phyloP scores from a whole-genome alignment of 228 moss, liverwort and hornwort species.

The Sphagnum fallax region DNA sequence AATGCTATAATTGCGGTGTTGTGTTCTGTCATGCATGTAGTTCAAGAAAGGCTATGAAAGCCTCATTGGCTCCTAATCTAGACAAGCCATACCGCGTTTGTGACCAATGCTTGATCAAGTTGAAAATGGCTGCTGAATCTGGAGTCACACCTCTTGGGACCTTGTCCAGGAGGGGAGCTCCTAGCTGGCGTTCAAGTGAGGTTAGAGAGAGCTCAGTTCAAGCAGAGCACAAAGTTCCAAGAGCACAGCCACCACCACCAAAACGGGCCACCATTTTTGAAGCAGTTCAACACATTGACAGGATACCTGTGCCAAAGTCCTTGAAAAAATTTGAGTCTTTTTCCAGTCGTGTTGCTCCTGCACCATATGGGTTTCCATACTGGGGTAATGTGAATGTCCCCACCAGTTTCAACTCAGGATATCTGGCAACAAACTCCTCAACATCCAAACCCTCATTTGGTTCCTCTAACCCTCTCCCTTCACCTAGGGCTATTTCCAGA shows the following conservation, averaged over 20 bases:
- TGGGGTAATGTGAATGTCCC: slow-evolving; percentile 86
- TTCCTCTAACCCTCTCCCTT: slow-evolving; percentile 33
- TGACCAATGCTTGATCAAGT: slow-evolving; percentile 79
- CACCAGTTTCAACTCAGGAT: slow-evolving; percentile 66
- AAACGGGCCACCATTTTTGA: slow-evolving; percentile 72
- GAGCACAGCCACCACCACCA: slow-evolving; percentile 41
- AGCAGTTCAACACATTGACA: slow-evolving; percentile 47
- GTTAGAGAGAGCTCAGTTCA: slow-evolving; percentile 63
- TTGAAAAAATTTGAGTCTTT: slow-evolving; percentile 63
- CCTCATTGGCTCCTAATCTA: slow-evolving; percentile 81
- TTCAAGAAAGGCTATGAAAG: slow-evolving; percentile 82
- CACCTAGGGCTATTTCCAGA: slow-evolving; percentile 65
- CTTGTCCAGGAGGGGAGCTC: slow-evolving; percentile 30
- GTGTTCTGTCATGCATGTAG: slow-evolving; percentile 90
- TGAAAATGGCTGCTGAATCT: slow-evolving; percentile 69
- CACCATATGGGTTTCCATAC: slow-evolving; percentile 50
- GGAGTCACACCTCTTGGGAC: slow-evolving; percentile 34
- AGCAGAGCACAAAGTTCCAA: slow-evolving; percentile 46
- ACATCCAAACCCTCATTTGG: slow-evolving; percentile 30
- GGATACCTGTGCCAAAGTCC: slow-evolving; percentile 40
- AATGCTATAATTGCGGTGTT: slow-evolving; percentile 96
- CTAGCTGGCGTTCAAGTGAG: slow-evolving; percentile 52
- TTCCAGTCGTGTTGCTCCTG: slow-evolving; percentile 84
- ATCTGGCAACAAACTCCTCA: slow-evolving; percentile 19
- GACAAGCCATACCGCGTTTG: slow-evolving; percentile 82